Base-by-base conservation (phyloP, 257 asterid species). In the Solanum clarkiae region DNA sequence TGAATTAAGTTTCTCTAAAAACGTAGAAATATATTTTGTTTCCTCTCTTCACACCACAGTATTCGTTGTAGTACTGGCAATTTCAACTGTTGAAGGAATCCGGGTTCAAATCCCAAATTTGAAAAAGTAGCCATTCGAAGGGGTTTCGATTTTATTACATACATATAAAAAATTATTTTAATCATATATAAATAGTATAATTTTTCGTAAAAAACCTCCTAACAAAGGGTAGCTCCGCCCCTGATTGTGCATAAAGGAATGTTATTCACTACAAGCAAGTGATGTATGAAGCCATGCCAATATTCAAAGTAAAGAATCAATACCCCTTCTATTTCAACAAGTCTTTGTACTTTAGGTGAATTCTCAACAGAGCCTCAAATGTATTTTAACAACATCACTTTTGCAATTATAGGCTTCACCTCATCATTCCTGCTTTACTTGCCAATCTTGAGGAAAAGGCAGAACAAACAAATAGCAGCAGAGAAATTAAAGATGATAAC, bases 371-470 rank as follows among this genome's bases (percentile, higher is more conserved):
- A 65, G 55, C 74, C 11, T 80, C 16, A 16, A 16, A 90, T 88
- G 91, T 89, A 65, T 45, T 70, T 4, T 26, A 80, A 82, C 12
- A 85, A 86, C 84, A 71, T 89, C 11, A 59, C 87, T 9, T 80
- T 54, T 1, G 86, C 87, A 51, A 36, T 87, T 29, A 40, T 86
- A 81, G 81, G 92, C 66, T 85, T 89, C 70, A 86, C 93, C 12
- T 84, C 93, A 71, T 84, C 93, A 22, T 75, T 88, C 59, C 47
- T 86, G 44, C 47, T 84, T 17, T 84, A 63, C 40, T 66, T 85
- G 29, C 87, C 90, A 62, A 81, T 53, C 14, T 51, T 91, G 12
- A 83, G 86, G 81, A 91, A 75, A 84, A 29, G 81, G 82, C 80
- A 86, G 17, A 54, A 55, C 18, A 79, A 87, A 57, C 79, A 79